These are phyloP conservation scores for Asterochloris erici DNA, from an alignment of 139 green algal genomes.

Conservation along the genomic window DNA sequence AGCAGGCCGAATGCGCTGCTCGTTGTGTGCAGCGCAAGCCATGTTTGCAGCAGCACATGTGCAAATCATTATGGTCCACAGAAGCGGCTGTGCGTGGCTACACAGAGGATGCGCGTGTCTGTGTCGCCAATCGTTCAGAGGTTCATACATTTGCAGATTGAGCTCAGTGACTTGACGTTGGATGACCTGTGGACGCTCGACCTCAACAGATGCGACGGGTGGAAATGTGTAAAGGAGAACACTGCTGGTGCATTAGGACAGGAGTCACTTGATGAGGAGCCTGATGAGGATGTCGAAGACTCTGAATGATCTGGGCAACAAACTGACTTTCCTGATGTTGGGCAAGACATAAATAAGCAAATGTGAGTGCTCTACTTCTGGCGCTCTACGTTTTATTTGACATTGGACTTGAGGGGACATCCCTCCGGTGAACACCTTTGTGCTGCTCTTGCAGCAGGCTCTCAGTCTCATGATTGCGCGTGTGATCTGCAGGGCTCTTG, in stretches of 20 bases:
- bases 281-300: constrained; percentile 39
- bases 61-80: not conserved
- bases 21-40: not conserved
- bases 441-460: too few species aligned
- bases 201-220: constrained; percentile 82
- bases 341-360: too few species aligned
- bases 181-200: constrained; percentile 94
- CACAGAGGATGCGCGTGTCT: not conserved
- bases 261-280: constrained; percentile 58
- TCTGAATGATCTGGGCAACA: not conserved
- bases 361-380: too few species aligned
- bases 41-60: not conserved
- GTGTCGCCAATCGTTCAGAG: not conserved
- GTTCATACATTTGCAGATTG: constrained; percentile 4
- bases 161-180: constrained; percentile 72
- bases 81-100: not conserved
- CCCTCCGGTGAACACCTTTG: too few species aligned
- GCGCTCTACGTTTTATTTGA: too few species aligned
- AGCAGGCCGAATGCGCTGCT: not conserved
- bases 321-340: too few species aligned
- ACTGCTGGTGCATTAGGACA: constrained; percentile 53
- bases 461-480: too few species aligned
- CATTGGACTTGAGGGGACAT: too few species aligned
- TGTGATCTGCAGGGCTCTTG: too few species aligned
- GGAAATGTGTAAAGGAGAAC: constrained; percentile 67